Evolutionary conservation across 2,329 filamentous ascomycete species (phyloP), one percentile per base, ranked within the genome.

Genomic region (Polychaeton citri): DNA sequence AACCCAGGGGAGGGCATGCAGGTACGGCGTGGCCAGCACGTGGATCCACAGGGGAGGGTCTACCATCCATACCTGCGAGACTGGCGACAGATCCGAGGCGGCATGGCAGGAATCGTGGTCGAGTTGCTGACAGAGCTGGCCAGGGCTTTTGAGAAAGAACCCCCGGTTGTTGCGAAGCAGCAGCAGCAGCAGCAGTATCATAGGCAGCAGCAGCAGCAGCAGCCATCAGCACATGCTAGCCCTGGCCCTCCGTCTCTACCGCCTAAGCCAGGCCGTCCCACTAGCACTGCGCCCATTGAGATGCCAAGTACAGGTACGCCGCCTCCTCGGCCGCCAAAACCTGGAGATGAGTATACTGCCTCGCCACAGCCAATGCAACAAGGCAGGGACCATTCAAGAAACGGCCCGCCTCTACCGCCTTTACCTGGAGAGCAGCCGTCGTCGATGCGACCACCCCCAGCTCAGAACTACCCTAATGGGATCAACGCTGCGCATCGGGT

Each of bases 31-130:
- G 90, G 90, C 1, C 90, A 98, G 55, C 86, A 98, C 65, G 86
- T 98, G 41, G 86, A 90, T 52, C 78, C 83, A 4, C 88, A 96
- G 52, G 90, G 90, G 18, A 79, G 83, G 55, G 75, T 96, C 44
- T 98, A 96, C 57, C 90, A 98, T 57, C 90, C 90, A 24, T 98
- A 96, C 57, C 66, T 98, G 32, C 83, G 85, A 20, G 79, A 85
- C 43, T 98, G 90, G 90, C 66, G 71, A 20, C 24, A 28, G 15
- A 7, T 28, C 12, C 24, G 24, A 12, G 30, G 13, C 13, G 77
- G 84, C 46, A 88, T 82, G 49, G 34, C 51, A 71, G 85, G 88
- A 1, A 87, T 77, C 20, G 65, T 95, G 2, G 64, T 81, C 30
- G 86, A 94, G 53, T 84, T 96, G 38, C 62, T 96, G 2, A 76